phyloP scores from a whole-genome alignment of 371 early-diverging fungal genomes.

The Dichotomocladium elegans region DNA sequence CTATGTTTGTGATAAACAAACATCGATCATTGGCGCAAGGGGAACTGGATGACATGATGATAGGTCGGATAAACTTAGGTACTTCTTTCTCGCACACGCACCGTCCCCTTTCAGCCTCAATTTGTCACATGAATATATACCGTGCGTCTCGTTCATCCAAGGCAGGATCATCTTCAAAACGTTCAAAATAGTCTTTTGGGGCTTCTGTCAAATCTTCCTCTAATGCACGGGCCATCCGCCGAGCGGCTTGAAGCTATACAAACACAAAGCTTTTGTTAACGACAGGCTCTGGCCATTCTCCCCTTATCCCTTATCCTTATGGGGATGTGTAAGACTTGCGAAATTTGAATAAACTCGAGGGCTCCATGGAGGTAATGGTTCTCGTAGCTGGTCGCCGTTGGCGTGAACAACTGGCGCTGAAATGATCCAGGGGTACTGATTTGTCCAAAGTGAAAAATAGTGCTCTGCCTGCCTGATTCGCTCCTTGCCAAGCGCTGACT shows the following conservation, averaged over 20 bases:
- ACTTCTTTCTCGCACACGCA: too few species aligned
- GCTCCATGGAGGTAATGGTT: not conserved
- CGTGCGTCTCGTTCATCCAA: constrained; percentile 45
- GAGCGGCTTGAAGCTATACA: constrained; percentile 50
- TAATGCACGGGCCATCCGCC: constrained; percentile 43
- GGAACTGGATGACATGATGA: constrained; percentile 19
- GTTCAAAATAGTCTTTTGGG: constrained; percentile 50
- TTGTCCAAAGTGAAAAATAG: constrained; percentile 65
- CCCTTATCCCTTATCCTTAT: not conserved
- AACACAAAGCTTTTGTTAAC: not conserved
- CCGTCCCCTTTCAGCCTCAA: too few species aligned
- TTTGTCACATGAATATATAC: constrained; percentile 11
- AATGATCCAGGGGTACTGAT: constrained; percentile 63
- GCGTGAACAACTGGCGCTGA: constrained; percentile 41
- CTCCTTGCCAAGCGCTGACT: constrained; percentile 46
- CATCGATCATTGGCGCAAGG: constrained; percentile 58
- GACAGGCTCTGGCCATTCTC: not conserved
- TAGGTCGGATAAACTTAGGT: not conserved
- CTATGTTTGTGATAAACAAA: constrained; percentile 53
- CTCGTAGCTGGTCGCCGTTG: not conserved
- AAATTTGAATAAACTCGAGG: constrained; percentile 3
- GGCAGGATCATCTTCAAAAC: constrained; percentile 42
- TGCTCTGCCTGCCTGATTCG: constrained; percentile 50
- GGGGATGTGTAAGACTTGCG: not conserved
- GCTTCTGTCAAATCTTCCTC: constrained; percentile 36